Evolutionary conservation across 176 grass and related monocot genomes (phyloP), one percentile per base, ranked within the genome.

Genomic region (Cenchrus americanus): DNA sequence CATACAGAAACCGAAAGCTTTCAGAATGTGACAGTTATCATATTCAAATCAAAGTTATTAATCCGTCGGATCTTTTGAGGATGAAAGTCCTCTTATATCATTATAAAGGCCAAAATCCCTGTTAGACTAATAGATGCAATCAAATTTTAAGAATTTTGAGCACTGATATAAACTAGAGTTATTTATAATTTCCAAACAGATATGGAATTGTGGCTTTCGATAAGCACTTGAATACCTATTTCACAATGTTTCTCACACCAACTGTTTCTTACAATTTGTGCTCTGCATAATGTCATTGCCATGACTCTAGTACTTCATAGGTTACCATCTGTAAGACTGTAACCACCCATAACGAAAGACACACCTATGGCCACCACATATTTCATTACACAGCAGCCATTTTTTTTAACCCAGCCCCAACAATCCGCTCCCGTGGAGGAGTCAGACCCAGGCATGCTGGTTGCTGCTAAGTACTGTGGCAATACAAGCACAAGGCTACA

Each of bases 41-140:
- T 10, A 60, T 10, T 68, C 34, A 76, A 34, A 77, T 32, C 3
- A 24, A n/a, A 85, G 60, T 32, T 55, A 37, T 58, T 12, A 30
- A 58, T 17, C 40, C 7, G 8, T 70, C 6, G 10, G 1, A 62
- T 49, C n/a, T 85, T 67, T 51, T 41, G 53, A 21, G 27, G 83
- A 78, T 60, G 21, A 78, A 71, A 79, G 0, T 30, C 14, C 42
- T 79, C 27, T 6, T 32, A 69, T 46, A 19, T 32, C 15, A 78
- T 69, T 53, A 48, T 69, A 22, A 50, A 86, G 37, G 40, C 7
- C 57, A 47, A 61, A 79, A 71, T 52, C 46, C 46, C 53, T 61
- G 15, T 21, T 52, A 22, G 1, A 8, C 49, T 49, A 64, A 78
- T 46, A 13, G 43, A 12, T 12, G 22, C 57, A 32, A 47, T 30